These are phyloP conservation scores for Zygosaccharomyces kombuchaensis DNA, from an alignment of 805 yeast species.

Conservation along the genomic window DNA sequence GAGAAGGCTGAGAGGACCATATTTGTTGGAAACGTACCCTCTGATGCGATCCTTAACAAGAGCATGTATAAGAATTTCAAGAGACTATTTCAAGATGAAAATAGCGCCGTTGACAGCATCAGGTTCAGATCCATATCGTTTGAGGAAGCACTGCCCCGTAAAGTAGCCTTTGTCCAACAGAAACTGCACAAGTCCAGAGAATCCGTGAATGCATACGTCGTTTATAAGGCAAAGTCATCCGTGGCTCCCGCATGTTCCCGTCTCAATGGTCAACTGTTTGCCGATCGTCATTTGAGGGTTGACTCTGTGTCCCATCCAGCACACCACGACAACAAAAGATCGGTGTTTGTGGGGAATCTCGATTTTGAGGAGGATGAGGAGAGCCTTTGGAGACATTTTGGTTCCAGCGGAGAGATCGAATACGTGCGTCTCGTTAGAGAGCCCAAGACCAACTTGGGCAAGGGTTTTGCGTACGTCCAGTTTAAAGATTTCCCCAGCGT, in stretches of 20 bases:
- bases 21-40: slow-evolving; percentile 81
- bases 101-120: slow-evolving; percentile 54
- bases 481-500: slow-evolving; percentile 72
- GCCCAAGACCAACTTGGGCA: slow-evolving; percentile 88
- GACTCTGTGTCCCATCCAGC: slow-evolving; percentile 93
- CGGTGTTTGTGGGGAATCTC: slow-evolving; percentile 88
- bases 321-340: slow-evolving; percentile 74
- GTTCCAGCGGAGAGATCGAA: slow-evolving; percentile 65
- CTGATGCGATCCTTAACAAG: slow-evolving; percentile 61
- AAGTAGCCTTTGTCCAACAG: slow-evolving; percentile 81
- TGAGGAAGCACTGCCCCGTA: slow-evolving; percentile 82
- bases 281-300: slow-evolving; percentile 75
- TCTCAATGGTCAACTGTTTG: slow-evolving; percentile 63
- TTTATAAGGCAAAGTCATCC: slow-evolving; percentile 54
- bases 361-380: slow-evolving; percentile 94
- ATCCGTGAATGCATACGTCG: slow-evolving; percentile 84
- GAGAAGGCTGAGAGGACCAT: slow-evolving; percentile 80
- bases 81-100: slow-evolving; percentile 44
- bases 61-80: slow-evolving; percentile 59
- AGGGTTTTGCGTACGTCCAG: slow-evolving; percentile 96
- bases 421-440: slow-evolving; percentile 90
- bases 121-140: slow-evolving; percentile 92
- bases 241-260: slow-evolving; percentile 37
- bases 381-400: slow-evolving; percentile 77
- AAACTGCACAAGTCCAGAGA: slow-evolving; percentile 73